phyloP scores from a whole-genome alignment of 306 rosid species.

The Morella rubra region DNA sequence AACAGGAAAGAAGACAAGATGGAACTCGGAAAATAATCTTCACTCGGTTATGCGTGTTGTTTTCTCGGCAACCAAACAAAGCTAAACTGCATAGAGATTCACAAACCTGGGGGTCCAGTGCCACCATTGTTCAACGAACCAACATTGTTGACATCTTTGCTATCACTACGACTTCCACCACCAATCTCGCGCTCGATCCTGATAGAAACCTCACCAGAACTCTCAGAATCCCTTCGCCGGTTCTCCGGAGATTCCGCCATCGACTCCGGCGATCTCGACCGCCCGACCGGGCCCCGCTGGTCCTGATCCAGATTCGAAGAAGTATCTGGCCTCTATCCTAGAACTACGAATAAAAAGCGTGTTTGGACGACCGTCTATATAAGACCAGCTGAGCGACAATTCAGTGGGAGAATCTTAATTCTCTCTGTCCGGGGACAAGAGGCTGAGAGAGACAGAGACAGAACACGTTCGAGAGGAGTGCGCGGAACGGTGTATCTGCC shows the following conservation, averaged over 20 bases:
- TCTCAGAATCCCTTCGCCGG: constrained; percentile 36
- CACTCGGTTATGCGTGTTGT: not conserved
- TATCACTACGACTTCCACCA: constrained; percentile 28
- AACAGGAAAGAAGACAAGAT: not conserved
- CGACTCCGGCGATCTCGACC: constrained; percentile 31
- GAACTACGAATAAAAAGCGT: not conserved
- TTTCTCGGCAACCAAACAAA: constrained; percentile 16
- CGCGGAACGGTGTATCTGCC: not conserved
- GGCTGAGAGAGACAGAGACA: not conserved
- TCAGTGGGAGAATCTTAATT: constrained; percentile 7
- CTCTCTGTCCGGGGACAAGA: not conserved
- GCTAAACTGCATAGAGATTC: constrained; percentile 7
- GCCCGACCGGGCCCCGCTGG: constrained; percentile 13
- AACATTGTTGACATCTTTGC: constrained; percentile 29
- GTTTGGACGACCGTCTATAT: not conserved
- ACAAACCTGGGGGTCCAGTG: constrained; percentile 49
- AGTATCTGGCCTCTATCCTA: not conserved
- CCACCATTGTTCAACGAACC: constrained; percentile 31
- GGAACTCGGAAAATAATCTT: not conserved
- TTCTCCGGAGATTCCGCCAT: constrained; percentile 55
- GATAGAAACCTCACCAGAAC: constrained; percentile 42
- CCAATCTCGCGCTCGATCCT: constrained; percentile 24
- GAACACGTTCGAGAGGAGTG: constrained; percentile 23
- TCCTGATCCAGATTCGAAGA: constrained; percentile 47
- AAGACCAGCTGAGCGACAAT: not conserved